Conservation (phyloP, 129 eudicot species). For the Centella asiatica region DNA sequence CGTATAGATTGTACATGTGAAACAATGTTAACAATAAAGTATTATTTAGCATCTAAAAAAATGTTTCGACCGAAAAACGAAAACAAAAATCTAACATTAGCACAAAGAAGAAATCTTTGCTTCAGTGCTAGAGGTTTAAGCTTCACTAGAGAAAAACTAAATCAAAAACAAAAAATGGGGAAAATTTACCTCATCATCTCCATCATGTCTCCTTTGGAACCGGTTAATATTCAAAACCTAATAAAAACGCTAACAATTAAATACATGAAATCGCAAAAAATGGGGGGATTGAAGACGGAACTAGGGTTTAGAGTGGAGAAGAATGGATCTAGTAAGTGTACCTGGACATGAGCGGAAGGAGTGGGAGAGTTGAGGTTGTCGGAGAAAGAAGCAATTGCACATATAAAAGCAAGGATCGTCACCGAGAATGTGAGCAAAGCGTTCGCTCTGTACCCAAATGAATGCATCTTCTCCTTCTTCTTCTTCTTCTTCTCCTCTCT, state of each 20-base stretch:
- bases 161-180: neutral
- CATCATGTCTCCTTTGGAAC: slow-evolving; percentile 57
- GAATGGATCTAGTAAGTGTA: neutral
- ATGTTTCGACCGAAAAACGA: too few relatives aligned
- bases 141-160: neutral
- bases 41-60: too few relatives aligned
- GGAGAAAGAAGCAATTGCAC: slow-evolving; percentile 78
- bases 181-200: slow-evolving; percentile 67
- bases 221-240: slow-evolving; percentile 71
- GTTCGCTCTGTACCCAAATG: slow-evolving; percentile 76
- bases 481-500: neutral
- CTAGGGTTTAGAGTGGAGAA: neutral
- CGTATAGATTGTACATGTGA: too few relatives aligned
- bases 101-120: neutral
- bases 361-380: slow-evolving; percentile 64
- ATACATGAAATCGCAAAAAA: neutral
- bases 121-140: neutral
- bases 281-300: neutral
- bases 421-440: slow-evolving; percentile 68
- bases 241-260: neutral
- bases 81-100: too few relatives aligned
- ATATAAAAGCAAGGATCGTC: slow-evolving; percentile 72
- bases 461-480: slow-evolving; percentile 43
- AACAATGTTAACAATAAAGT: too few relatives aligned
- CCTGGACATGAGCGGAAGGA: slow-evolving; percentile 60